These are phyloP conservation scores for Nicotiana knightiana DNA, from an alignment of 257 asterid species.

Conservation along the genomic window DNA sequence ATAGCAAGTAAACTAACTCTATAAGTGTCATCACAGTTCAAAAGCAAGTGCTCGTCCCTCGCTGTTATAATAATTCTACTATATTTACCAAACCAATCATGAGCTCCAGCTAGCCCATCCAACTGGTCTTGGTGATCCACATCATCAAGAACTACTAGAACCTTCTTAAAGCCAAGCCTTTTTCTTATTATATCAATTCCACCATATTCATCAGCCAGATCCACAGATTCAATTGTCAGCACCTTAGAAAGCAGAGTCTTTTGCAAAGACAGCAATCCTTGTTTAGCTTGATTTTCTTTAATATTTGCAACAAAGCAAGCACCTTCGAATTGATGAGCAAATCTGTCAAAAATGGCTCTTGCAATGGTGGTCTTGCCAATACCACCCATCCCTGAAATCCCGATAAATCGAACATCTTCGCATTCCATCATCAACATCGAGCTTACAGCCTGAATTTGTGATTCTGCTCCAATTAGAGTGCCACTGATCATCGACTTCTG, in stretches of 20 bases:
- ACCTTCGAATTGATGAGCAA: neutral
- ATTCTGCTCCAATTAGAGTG: neutral
- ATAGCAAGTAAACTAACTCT: neutral
- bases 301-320: conserved; percentile 9
- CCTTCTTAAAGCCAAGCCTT: neutral
- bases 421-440: neutral
- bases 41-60: conserved; percentile 8
- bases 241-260: conserved; percentile 5
- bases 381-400: conserved; percentile 14
- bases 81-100: conserved; percentile 11
- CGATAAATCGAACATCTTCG: neutral
- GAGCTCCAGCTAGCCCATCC: conserved; percentile 4
- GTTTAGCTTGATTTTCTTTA: neutral
- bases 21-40: neutral
- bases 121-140: conserved; percentile 11
- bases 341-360: neutral
- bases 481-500: neutral
- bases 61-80: conserved; percentile 19
- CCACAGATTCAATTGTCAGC: neutral
- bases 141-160: conserved; percentile 18
- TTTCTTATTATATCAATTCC: neutral
- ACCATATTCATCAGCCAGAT: neutral
- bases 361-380: conserved; percentile 12
- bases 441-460: neutral
- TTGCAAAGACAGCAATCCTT: neutral